These are phyloP conservation scores for Rhizoctonia solani DNA, from an alignment of 1,284 basidiomycete genomes.

Conservation along the genomic window DNA sequence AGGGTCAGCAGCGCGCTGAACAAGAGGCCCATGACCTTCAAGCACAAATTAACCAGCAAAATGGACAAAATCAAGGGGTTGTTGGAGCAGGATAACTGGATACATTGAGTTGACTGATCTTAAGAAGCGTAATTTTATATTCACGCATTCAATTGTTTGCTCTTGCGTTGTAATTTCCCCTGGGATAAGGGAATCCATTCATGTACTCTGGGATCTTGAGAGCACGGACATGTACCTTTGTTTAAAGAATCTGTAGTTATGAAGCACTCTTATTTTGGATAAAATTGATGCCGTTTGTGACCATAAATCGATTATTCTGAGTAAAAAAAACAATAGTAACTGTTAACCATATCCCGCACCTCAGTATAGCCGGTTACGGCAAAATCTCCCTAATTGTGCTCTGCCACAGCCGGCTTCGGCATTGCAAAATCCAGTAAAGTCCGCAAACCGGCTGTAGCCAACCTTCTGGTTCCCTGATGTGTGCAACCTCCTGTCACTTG, in stretches of 20 bases:
- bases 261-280: background rate
- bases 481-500: no score
- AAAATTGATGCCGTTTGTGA: no score
- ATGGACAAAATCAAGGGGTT: no score
- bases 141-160: background rate
- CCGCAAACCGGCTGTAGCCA: constrained; percentile 11
- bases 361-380: background rate
- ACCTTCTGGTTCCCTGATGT: constrained; percentile 6
- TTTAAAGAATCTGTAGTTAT: background rate
- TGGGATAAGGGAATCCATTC: no score
- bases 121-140: constrained; percentile 1
- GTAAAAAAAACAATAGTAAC: background rate
- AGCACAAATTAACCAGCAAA: no score
- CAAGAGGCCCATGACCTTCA: no score
- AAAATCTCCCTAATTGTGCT: background rate
- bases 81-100: background rate
- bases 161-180: background rate
- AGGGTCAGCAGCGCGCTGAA: no score
- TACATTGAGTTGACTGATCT: constrained; percentile 4
- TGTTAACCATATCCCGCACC: background rate
- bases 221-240: constrained; percentile 5
- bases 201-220: background rate
- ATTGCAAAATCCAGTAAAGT: background rate
- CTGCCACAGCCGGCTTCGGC: background rate
- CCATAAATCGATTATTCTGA: no score